Conservation (phyloP, 2,329 filamentous ascomycete species). For the Aspergillus oerlinghausenensis region DNA sequence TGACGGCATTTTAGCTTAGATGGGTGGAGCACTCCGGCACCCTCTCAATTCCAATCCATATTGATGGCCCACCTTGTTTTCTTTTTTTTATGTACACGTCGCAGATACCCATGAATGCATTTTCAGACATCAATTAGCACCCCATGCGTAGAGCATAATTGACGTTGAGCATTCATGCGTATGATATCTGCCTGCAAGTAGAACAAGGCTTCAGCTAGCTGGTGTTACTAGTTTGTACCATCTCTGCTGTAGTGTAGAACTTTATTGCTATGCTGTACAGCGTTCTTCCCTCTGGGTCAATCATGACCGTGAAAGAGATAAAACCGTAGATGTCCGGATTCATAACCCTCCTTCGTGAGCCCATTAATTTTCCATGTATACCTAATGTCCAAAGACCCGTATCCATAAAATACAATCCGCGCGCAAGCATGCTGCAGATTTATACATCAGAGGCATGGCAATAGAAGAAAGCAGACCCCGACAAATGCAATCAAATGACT, state of each 20-base stretch:
- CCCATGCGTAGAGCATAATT: slow-evolving; percentile 17
- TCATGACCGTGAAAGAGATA: neutral
- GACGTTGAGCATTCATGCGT: slow-evolving; percentile 25
- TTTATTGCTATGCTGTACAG: neutral
- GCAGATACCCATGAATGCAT: slow-evolving; percentile 42
- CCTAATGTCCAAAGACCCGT: neutral
- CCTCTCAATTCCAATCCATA: slow-evolving; percentile 26
- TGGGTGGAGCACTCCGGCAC: slow-evolving; percentile 24
- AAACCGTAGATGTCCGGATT: neutral
- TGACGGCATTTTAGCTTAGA: slow-evolving; percentile 33
- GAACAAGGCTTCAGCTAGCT: neutral
- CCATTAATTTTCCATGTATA: neutral
- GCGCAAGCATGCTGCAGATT: neutral
- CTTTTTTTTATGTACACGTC: slow-evolving; percentile 27
- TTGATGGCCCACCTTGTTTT: slow-evolving; percentile 13
- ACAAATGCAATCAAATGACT: slow-evolving; percentile 12
- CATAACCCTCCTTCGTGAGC: neutral
- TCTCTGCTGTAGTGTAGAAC: neutral
- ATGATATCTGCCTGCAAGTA: slow-evolving; percentile 14
- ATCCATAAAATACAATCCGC: slow-evolving; percentile 2
- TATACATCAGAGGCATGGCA: neutral
- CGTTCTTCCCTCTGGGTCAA: neutral
- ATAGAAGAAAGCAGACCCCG: slow-evolving; percentile 6
- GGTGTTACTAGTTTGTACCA: neutral
- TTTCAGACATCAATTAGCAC: slow-evolving; percentile 20